Conservation (phyloP, 768 basidiomycete species). For the Pulveroboletus sp. region DNA sequence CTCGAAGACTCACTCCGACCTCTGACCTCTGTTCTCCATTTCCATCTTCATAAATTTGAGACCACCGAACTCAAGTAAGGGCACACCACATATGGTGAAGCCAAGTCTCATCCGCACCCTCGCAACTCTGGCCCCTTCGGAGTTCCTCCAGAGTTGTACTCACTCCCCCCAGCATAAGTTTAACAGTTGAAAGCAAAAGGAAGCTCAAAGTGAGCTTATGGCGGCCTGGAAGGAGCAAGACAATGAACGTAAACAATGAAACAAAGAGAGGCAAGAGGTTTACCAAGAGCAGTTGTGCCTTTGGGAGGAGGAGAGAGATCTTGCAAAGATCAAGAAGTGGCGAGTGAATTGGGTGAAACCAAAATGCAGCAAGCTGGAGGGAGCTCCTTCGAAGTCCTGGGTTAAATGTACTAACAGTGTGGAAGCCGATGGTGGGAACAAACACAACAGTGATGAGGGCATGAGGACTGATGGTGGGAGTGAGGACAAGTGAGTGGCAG, state of each 20-base stretch:
- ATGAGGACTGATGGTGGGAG: not conserved
- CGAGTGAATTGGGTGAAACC: not conserved
- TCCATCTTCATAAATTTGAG: no score
- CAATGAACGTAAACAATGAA: not conserved
- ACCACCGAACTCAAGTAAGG: no score
- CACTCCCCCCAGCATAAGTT: no score
- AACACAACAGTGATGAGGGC: not conserved
- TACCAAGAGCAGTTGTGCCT: not conserved
- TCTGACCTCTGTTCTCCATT: no score
- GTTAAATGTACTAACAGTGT: not conserved
- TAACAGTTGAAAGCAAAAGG: not conserved
- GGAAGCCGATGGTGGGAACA: not conserved
- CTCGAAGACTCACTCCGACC: no score
- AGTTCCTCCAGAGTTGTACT: no score
- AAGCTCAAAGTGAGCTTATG: not conserved
- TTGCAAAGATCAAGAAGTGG: not conserved
- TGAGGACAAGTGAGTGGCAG: not conserved
- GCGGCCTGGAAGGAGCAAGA: constrained; percentile 20
- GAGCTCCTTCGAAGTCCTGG: not conserved
- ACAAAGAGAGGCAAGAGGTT: not conserved
- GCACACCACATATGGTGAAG: no score
- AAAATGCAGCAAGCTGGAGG: not conserved
- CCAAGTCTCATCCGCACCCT: no score
- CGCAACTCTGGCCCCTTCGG: no score
- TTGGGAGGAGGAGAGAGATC: not conserved